Conservation (phyloP, 163 green algal species). For the Chlamydomonas reinhardtii region DNA sequence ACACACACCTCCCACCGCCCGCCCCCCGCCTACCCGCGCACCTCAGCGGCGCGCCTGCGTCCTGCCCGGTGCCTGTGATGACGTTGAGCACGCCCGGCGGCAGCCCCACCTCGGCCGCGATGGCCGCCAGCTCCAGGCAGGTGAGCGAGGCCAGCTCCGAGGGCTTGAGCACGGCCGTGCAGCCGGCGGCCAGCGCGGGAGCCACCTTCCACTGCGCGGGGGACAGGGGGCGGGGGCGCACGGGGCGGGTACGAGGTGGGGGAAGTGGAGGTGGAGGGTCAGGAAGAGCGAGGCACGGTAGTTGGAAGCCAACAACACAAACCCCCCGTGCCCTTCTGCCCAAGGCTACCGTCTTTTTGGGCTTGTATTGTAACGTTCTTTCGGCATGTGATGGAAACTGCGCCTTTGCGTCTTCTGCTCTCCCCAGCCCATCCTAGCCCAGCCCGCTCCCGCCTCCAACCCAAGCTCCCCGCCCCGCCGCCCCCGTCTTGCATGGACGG, state of each 20-base stretch:
- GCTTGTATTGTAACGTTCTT: no score
- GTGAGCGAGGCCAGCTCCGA: conserved; percentile 87
- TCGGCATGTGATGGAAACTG: no score
- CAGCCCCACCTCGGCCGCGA: conserved; percentile 78
- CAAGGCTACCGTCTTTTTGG: no score
- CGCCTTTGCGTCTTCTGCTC: no score
- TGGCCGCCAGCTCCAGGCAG: conserved; percentile 87
- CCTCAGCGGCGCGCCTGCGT: conserved; percentile 79
- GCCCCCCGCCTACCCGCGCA: background rate
- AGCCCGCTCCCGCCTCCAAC: no score
- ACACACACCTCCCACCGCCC: no score
- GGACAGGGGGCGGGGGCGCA: background rate
- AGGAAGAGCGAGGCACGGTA: background rate
- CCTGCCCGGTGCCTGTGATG: conserved; percentile 71
- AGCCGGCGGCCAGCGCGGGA: conserved; percentile 89
- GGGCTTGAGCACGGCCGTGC: conserved; percentile 87
- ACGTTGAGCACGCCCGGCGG: conserved; percentile 91
- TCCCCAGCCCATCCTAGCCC: no score
- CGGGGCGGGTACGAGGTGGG: background rate
- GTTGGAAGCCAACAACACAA: no score
- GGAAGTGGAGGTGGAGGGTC: background rate
- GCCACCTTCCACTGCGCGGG: conserved; percentile 89
- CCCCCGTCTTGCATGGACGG: no score
- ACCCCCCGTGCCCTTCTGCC: no score
- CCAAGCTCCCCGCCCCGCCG: no score